Evolutionary conservation across 2,329 filamentous ascomycete species (phyloP).

Genomic region (Aspergillus sp.): DNA sequence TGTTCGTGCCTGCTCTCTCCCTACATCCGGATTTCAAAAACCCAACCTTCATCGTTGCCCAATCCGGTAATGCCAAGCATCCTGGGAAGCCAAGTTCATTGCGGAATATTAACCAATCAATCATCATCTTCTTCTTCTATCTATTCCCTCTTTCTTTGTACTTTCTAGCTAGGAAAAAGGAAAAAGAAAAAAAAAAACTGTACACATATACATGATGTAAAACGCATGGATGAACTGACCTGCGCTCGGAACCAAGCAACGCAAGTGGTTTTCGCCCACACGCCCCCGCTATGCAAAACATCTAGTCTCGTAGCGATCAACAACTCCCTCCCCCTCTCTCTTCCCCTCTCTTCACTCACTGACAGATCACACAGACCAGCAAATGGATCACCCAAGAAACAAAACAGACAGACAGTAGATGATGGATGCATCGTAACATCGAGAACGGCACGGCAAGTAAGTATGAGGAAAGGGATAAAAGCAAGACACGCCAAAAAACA

Average conservation of each 20-base stretch:
- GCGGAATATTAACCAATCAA: too few species aligned
- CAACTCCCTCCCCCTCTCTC: neutral
- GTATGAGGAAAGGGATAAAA: neutral
- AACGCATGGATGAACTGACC: neutral
- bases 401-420: neutral
- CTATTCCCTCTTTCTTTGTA: neutral
- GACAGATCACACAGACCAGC: neutral
- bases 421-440: neutral
- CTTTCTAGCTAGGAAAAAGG: neutral
- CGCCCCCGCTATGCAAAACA: conserved; percentile 12
- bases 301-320: neutral
- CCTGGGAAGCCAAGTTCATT: too few species aligned
- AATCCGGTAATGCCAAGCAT: conserved; percentile 1
- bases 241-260: neutral
- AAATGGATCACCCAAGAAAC: neutral
- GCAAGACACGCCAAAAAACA: conserved; percentile 11
- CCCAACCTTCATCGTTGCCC: neutral
- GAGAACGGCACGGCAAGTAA: neutral
- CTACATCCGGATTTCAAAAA: too few species aligned
- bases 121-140: too few species aligned
- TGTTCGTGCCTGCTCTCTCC: neutral
- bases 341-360: neutral
- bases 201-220: neutral
- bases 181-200: neutral
- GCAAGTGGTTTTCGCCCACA: conserved; percentile 8